Evolutionary conservation across 169 alveolate genomes (phyloP), one percentile per base, ranked within the genome.

Genomic region (Theileria luwenshuni): DNA sequence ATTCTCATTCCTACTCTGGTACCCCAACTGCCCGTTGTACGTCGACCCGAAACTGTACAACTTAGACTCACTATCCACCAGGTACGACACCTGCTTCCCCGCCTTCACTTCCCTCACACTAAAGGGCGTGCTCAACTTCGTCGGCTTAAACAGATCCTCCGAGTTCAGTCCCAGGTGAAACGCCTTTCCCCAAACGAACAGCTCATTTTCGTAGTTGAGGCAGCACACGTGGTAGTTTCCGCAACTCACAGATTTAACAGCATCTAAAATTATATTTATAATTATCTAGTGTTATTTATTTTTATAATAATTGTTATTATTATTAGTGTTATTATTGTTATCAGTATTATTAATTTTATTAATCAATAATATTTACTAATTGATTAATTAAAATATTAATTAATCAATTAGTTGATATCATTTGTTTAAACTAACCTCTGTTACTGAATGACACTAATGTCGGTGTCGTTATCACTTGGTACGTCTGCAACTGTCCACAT

Each of bases 1-100:
- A 33, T 62, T 32, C 32, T 8, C 19, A 1, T 41, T 21, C 25
- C 35, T 68, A 3, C 30, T 15, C 13, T 41, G 74, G 51, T 65
- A 74, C 0, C 87, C 87, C 47, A 79, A 62, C 48, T 79, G 87
- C 23, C 87, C 87, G 56, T 79, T 79, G 49, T 42, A 15, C 7
- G 74, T 62, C 33, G 73, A 27, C 33, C 87, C 87, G 43, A 79
- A 79, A 28, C 83, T 68, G 15, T 59, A 54, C 33, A 79, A 60
- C 19, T 32, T 28, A 23, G 69, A 71, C 1, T 43, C 56, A 62
- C n/a, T 41, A n/a, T 71, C 68, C 33, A 79, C 63, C 28, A 79
- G 74, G 48, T 79, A 79, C n/a, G 75, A 21, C 25, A 79, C 83
- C 23, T 69, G 70, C 42, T 67, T 48, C 7, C 87, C 87, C 13